These are phyloP conservation scores for Bathelium albidoporum DNA, from an alignment of 495 filamentous ascomycete genomes.

Conservation along the genomic window DNA sequence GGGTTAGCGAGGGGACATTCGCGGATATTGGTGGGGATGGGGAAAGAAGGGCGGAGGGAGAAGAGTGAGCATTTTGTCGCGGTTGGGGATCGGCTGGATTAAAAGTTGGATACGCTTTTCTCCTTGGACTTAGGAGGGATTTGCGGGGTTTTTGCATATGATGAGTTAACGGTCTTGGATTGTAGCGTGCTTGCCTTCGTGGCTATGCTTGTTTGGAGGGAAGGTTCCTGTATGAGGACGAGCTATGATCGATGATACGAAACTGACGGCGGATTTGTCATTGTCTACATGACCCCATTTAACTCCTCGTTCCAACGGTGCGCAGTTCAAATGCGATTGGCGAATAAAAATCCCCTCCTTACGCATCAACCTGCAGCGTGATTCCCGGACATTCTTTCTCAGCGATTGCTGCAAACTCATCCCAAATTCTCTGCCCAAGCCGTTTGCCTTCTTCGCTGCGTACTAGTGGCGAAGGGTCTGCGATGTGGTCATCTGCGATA, in stretches of 20 bases:
- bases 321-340: too few species aligned
- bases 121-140: not conserved
- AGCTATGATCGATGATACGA: too few species aligned
- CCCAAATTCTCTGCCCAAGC: conserved; percentile 23
- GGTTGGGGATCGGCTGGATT: not conserved
- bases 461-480: conserved; percentile 14
- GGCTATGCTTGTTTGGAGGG: too few species aligned
- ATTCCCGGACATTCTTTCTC: conserved; percentile 25
- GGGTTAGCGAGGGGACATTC: not conserved
- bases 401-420: conserved; percentile 21
- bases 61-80: not conserved
- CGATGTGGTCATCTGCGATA: conserved; percentile 27
- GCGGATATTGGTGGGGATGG: not conserved
- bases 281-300: too few species aligned
- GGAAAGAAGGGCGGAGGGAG: not conserved
- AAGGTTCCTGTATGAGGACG: too few species aligned
- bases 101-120: not conserved
- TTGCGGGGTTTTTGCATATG: too few species aligned
- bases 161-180: not conserved
- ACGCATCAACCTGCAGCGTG: too few species aligned
- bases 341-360: too few species aligned
- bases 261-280: too few species aligned
- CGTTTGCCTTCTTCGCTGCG: conserved; percentile 19
- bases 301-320: too few species aligned
- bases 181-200: not conserved